Percentiles rank a stretch among this genome's conserved stretches.
Evolutionary conservation across 164 flowering plant genomes (phyloP).

Genomic region (Vitis amurensis): DNA sequence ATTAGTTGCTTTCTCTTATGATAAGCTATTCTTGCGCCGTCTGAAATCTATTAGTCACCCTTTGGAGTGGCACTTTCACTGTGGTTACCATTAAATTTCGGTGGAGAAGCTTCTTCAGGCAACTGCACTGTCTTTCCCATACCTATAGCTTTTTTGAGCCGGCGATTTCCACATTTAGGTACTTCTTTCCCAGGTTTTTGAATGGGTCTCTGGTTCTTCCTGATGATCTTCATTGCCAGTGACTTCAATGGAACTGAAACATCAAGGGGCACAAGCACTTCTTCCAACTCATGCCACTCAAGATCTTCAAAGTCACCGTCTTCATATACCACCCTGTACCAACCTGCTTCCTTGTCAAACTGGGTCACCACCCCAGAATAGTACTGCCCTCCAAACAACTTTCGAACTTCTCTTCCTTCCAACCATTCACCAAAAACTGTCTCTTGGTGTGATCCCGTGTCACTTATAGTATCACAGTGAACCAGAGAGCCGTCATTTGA

Average conservation of each 20-base stretch:
- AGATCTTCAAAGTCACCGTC: slow-evolving; percentile 93
- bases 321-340: slow-evolving; percentile 86
- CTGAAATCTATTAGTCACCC: not conserved
- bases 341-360: slow-evolving; percentile 69
- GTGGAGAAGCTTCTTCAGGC: slow-evolving; percentile 3
- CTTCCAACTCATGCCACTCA: slow-evolving; percentile 70
- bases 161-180: not conserved
- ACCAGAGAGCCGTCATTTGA: slow-evolving; percentile 8
- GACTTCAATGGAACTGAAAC: slow-evolving; percentile 58
- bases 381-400: slow-evolving; percentile 52
- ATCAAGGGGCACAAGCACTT: slow-evolving; percentile 69
- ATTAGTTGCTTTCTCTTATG: too few relatives aligned
- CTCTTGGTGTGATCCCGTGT: slow-evolving; percentile 15
- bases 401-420: slow-evolving; percentile 74
- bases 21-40: too few relatives aligned
- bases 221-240: slow-evolving; percentile 49
- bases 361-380: slow-evolving; percentile 56
- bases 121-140: slow-evolving; percentile 9
- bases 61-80: not conserved
- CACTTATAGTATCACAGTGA: slow-evolving; percentile 12
- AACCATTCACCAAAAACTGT: slow-evolving; percentile 66
- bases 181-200: slow-evolving; percentile 14
- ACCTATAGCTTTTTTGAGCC: not conserved
- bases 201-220: slow-evolving; percentile 36
- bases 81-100: not conserved